Evolutionary conservation across 2,329 filamentous ascomycete species (phyloP), one percentile per base, ranked within the genome.

Genomic region (Tolypocladium cylindrosporum): DNA sequence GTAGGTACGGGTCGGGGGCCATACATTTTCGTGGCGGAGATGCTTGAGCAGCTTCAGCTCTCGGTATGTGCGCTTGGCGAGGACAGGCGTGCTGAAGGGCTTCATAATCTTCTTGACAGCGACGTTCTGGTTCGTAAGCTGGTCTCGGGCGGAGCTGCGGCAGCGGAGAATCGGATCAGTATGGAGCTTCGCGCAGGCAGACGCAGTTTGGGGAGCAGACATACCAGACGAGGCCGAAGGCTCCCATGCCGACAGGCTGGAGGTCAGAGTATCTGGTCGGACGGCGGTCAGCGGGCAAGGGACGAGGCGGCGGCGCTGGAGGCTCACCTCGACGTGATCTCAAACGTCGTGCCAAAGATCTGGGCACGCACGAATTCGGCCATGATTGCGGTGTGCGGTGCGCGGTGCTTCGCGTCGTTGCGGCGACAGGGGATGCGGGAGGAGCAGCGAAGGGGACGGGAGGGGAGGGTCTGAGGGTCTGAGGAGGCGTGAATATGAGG

Each of bases 101-200:
- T 97, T 99, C 93, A 99, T 97, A 71, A 99, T 99, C 85, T 99
- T 99, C 84, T 99, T 99, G 72, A 99, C 92, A 60, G 94, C 94
- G 61, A 99, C 94, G 75, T 92, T 91, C 75, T 97, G 92, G 73
- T 85, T 90, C 60, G 94, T 97, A 75, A 99, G 91, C 79, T 97
- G 92, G 75, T 99, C 94, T 77, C 91, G 93, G 59, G 94, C 94
- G 63, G 94, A 97, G 77, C 93, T 97, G 64, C 62, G 54, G 41
- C n/a, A 36, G 52, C 42, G 14, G 9, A 13, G 5, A 34, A 11
- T 6, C 3, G 52, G 2, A n/a, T 43, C 43, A 53, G 55, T 34
- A 51, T 16, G 19, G 51, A 54, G 45, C 11, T 48, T 19, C 43
- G 54, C 51, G 55, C 45, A 52, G 57, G 27, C 37, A 13, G 41